Evolutionary conservation across 768 basidiomycete species (phyloP).

Genomic region (Kondoa subrosea): DNA sequence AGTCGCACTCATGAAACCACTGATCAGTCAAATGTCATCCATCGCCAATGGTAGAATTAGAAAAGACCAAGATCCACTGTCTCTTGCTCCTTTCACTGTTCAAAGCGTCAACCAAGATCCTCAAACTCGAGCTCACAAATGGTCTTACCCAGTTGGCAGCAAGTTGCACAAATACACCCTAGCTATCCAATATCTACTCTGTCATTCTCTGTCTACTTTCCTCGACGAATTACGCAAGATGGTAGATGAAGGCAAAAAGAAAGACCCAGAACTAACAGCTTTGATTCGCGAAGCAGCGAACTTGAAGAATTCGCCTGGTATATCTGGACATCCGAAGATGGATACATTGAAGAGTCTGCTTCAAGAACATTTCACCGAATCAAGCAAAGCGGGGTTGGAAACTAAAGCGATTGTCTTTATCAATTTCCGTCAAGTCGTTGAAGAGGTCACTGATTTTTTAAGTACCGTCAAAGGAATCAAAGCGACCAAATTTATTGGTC

Average conservation of each 20-base stretch:
- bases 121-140: background rate
- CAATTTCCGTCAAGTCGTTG: conserved; percentile 73
- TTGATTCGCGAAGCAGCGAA: conserved; percentile 21
- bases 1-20: conserved; percentile 47
- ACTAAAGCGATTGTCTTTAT: conserved; percentile 63
- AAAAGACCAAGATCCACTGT: conserved; percentile 9
- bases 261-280: conserved; percentile 22
- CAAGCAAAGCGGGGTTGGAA: conserved; percentile 28
- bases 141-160: conserved; percentile 2
- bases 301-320: conserved; percentile 22
- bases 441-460: conserved; percentile 69
- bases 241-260: conserved; percentile 33
- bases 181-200: conserved; percentile 35
- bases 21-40: conserved; percentile 32
- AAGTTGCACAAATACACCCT: conserved; percentile 21
- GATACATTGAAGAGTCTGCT: conserved; percentile 58
- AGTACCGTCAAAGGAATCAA: conserved; percentile 52
- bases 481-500: conserved; percentile 75
- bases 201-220: conserved; percentile 59
- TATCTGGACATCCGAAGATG: conserved; percentile 68
- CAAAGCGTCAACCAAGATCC: conserved; percentile 13
- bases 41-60: background rate
- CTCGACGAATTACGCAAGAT: conserved; percentile 47
- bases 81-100: conserved; percentile 18
- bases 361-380: conserved; percentile 57